A percentile compares a stretch with the other conserved stretches of the same genome.
These are phyloP conservation scores for Leptoxyphium fumago DNA, from an alignment of 2,329 filamentous ascomycete genomes.

Conservation along the genomic window DNA sequence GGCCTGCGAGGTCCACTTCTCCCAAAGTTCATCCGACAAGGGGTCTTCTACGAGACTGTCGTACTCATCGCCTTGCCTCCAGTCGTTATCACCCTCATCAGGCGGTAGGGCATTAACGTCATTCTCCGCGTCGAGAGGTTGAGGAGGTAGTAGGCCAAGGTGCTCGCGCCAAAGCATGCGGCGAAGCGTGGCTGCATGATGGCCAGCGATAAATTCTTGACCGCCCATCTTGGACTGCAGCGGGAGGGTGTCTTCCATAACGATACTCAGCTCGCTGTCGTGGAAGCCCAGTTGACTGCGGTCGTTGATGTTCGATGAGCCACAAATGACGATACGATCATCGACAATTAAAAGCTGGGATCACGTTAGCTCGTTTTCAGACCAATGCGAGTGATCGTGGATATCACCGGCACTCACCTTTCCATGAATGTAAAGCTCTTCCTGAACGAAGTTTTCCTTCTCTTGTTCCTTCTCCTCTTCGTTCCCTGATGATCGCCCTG, in stretches of 20 bases:
- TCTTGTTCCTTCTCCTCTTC: slow-evolving; percentile 44
- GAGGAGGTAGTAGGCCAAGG: slow-evolving; percentile 63
- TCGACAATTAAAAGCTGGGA: slow-evolving; percentile 56
- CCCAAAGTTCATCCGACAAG: slow-evolving; percentile 40
- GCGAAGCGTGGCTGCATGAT: slow-evolving; percentile 66
- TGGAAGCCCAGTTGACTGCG: slow-evolving; percentile 75
- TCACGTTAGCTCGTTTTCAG: slow-evolving; percentile 1
- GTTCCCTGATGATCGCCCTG: slow-evolving; percentile 33
- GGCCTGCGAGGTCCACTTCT: slow-evolving; percentile 55
- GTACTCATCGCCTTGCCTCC: slow-evolving; percentile 53
- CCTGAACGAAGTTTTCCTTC: slow-evolving; percentile 79
- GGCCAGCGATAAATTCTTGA: slow-evolving; percentile 59
- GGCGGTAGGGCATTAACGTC: slow-evolving; percentile 67
- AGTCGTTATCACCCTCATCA: slow-evolving; percentile 52
- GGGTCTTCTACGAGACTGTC: slow-evolving; percentile 47
- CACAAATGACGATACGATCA: slow-evolving; percentile 67
- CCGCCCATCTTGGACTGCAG: slow-evolving; percentile 67
- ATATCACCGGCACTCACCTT: slow-evolving; percentile 45
- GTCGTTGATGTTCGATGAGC: slow-evolving; percentile 65
- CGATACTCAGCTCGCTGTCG: slow-evolving; percentile 79
- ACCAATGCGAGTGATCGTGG: neutral
- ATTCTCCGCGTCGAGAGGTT: slow-evolving; percentile 49
- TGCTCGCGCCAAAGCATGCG: slow-evolving; percentile 84
- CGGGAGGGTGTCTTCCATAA: slow-evolving; percentile 68
- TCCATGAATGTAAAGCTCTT: slow-evolving; percentile 88